Evolutionary conservation across 345 rosid species (phyloP).

Genomic region (Rhodomyrtus tomentosa): DNA sequence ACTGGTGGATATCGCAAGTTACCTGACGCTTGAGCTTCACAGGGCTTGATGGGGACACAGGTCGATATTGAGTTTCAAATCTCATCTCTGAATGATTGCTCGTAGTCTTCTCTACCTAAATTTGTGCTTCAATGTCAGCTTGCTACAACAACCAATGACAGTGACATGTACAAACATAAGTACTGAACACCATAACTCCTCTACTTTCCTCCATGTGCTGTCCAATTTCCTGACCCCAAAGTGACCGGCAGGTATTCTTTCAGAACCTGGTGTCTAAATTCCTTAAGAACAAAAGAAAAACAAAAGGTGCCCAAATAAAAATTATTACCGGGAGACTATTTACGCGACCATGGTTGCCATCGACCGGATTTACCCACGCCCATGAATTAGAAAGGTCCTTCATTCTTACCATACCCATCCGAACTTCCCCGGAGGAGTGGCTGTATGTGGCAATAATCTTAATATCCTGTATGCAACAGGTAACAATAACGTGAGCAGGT

Average conservation of each 20-base stretch:
- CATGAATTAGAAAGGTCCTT: slow-evolving; percentile 86
- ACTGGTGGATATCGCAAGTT: slow-evolving; percentile 13
- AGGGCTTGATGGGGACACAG: slow-evolving; percentile 35
- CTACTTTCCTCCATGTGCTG: not conserved
- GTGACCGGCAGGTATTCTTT: not conserved
- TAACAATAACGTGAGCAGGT: slow-evolving; percentile 11
- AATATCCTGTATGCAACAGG: slow-evolving; percentile 52
- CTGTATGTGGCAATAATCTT: slow-evolving; percentile 80
- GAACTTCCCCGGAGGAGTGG: slow-evolving; percentile 52
- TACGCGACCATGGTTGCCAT: slow-evolving; percentile 21
- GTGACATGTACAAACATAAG: not conserved
- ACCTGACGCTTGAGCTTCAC: slow-evolving; percentile 84
- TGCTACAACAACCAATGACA: not conserved
- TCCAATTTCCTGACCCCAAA: not conserved
- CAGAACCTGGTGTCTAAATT: not conserved
- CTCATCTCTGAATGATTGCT: slow-evolving; percentile 13
- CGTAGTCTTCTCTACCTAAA: slow-evolving; percentile 18
- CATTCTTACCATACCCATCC: slow-evolving; percentile 61
- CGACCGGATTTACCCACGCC: slow-evolving; percentile 59
- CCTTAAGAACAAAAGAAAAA: not conserved
- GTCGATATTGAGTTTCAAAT: slow-evolving; percentile 18
- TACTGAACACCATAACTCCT: not conserved
- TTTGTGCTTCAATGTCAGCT: not conserved
- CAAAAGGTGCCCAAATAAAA: not conserved
- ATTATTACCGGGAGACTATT: slow-evolving; percentile 39